Evolutionary conservation across 176 grass and related monocot species (phyloP).

Genomic region (Carex cristatella): DNA sequence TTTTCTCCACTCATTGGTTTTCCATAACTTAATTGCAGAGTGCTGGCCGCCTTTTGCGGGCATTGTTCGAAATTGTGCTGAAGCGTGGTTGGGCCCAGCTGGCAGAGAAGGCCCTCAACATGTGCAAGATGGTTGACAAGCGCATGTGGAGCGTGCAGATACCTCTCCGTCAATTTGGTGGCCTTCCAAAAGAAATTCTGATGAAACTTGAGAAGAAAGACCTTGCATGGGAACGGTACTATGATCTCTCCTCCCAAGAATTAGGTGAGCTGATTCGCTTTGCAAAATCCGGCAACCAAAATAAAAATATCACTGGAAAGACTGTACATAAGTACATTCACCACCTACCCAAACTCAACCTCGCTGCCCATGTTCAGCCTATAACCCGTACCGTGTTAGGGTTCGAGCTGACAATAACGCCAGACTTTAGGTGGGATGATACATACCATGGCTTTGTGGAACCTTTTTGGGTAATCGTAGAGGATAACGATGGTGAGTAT

Average conservation of each 20-base stretch:
- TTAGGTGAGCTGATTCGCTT: conserved; percentile 86
- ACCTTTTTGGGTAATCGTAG: conserved; percentile 96
- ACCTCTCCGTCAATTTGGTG: conserved; percentile 74
- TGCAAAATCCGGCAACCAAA: conserved; percentile 45
- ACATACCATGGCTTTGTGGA: conserved; percentile 89
- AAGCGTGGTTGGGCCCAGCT: conserved; percentile 95
- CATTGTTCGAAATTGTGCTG: conserved; percentile 83
- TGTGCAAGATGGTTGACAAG: conserved; percentile 97
- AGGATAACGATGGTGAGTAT: conserved; percentile 94
- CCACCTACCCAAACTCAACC: conserved; percentile 84
- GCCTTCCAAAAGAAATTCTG: conserved; percentile 89
- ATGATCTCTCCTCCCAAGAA: conserved; percentile 88
- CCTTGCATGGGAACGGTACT: conserved; percentile 86
- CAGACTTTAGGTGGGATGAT: conserved; percentile 97
- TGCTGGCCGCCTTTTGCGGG: conserved; percentile 72
- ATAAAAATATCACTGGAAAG: conserved; percentile 28
- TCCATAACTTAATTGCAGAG: conserved; percentile 48
- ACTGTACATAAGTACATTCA: conserved; percentile 85
- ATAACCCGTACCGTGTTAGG: conserved; percentile 74
- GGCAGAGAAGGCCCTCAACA: conserved; percentile 84
- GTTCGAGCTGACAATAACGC: conserved; percentile 87
- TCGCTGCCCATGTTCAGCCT: conserved; percentile 89
- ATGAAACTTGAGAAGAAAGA: conserved; percentile 98
- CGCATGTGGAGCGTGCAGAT: conserved; percentile 97
- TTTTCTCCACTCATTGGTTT: conserved; percentile 22